phyloP scores from a whole-genome alignment of 2,329 filamentous ascomycete species.

The Pezicula rhizophila region DNA sequence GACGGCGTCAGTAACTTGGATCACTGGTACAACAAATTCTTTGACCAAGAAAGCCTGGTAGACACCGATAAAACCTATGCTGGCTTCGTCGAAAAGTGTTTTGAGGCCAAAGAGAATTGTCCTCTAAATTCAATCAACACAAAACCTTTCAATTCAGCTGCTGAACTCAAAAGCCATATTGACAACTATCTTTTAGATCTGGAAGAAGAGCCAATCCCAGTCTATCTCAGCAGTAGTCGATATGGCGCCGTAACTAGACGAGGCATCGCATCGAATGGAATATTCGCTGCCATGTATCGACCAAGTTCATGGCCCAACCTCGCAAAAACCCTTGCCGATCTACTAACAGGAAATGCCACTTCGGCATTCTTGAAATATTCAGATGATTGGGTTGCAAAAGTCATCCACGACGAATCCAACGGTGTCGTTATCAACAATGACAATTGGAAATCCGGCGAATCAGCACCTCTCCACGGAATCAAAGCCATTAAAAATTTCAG shows the following conservation, averaged over 20 bases:
- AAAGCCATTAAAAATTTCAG: slow-evolving; percentile 9
- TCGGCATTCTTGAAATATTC: slow-evolving; percentile 26
- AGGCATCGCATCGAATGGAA: slow-evolving; percentile 20
- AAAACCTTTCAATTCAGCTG: slow-evolving; percentile 4
- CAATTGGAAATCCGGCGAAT: slow-evolving; percentile 6
- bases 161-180: slow-evolving; percentile 7
- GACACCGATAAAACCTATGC: slow-evolving; percentile 16
- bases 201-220: slow-evolving; percentile 15
- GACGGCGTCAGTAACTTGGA: slow-evolving; percentile 22
- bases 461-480: slow-evolving; percentile 10
- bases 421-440: slow-evolving; percentile 10
- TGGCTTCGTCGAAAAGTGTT: slow-evolving; percentile 14
- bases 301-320: slow-evolving; percentile 19
- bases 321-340: slow-evolving; percentile 10
- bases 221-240: slow-evolving; percentile 16
- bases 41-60: slow-evolving; percentile 10
- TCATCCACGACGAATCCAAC: slow-evolving; percentile 9
- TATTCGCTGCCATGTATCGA: slow-evolving; percentile 35
- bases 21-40: slow-evolving; percentile 19
- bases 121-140: slow-evolving; percentile 8
- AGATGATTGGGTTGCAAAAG: slow-evolving; percentile 6
- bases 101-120: slow-evolving; percentile 13
- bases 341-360: slow-evolving; percentile 11
- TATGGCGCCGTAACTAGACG: slow-evolving; percentile 15
- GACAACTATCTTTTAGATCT: slow-evolving; percentile 8